A percentile compares a stretch with the other conserved stretches of the same genome.
Evolutionary conservation across 345 rosid species (phyloP).

Genomic region (Acer saccharum): DNA sequence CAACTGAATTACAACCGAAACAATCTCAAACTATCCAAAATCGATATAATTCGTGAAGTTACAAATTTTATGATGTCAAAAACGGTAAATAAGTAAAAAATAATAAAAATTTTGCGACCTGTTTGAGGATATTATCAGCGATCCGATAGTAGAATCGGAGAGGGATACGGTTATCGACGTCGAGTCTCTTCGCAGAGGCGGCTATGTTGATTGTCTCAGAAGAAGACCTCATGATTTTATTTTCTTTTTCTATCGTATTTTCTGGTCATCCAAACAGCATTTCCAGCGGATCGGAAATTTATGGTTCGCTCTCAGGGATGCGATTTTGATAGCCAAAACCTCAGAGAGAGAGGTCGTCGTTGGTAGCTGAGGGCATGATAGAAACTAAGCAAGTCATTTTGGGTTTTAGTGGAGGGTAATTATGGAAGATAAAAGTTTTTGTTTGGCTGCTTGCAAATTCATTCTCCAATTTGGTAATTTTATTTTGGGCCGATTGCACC

Average conservation of each 20-base stretch:
- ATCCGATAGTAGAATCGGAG: constrained; percentile 82
- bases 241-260: constrained; percentile 4
- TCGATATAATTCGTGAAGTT: neutral
- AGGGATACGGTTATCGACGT: constrained; percentile 83
- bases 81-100: constrained; percentile 2
- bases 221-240: constrained; percentile 58
- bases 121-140: constrained; percentile 90
- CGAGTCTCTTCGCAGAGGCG: constrained; percentile 65
- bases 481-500: neutral
- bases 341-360: constrained; percentile 27
- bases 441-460: neutral
- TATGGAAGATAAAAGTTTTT: constrained; percentile 13
- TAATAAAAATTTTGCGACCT: constrained; percentile 42
- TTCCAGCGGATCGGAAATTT: constrained; percentile 14
- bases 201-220: constrained; percentile 66
- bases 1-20: neutral
- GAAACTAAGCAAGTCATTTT: constrained; percentile 27
- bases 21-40: constrained; percentile 4
- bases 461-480: neutral
- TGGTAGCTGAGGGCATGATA: constrained; percentile 32
- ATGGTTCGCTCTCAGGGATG: neutral
- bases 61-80: neutral
- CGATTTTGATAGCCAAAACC: constrained; percentile 18
- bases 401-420: constrained; percentile 24
- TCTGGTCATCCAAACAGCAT: constrained; percentile 27